Base-by-base conservation (phyloP, 2,329 filamentous ascomycete genomes). In the Emericellopsis cladophorae region DNA sequence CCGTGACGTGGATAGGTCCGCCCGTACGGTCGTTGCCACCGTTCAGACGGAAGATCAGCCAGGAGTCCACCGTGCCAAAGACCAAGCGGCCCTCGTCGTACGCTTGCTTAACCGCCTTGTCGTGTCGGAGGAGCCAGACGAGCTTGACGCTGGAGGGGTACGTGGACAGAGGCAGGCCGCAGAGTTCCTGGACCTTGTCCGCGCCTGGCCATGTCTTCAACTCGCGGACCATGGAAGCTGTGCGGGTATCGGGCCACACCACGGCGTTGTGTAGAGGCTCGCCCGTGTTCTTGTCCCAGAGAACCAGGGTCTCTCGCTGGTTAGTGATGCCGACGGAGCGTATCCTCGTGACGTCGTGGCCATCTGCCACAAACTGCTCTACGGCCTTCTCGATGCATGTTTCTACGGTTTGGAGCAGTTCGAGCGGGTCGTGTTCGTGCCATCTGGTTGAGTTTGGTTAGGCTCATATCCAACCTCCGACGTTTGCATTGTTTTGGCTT, bases 41-140 rank as follows among this genome's bases (percentile, higher is more conserved):
- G 51, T 89, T 84, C 39, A 90, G 70, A 57, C 85, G 84, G 64
- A 83, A 90, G 24, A 86, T 67, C 45, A 92, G 63, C 85, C 85
- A 92, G 2, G 81, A 72, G 55, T 92, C 85, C 40, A 89, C 78
- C n/a, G 85, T 90, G 43, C 84, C 85, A 51, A 90, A 90, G 3
- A 81, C 78, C 16, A 89, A 67, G 22, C 73, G 70, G 7, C 82
- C 81, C 38, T 74, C 74, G 22, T 87, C 81, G 51, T 89, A 88
- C 2, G 80, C 80, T 37, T 78, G 66, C 50, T 74, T 74, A 45
- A 89, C 80, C 36, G 72, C 70, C 8, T 76, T 67, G 9, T 79
- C 68, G 50, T 89, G 80, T 44, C 77, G 72, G 35, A 87, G 65
- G 46, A 92, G 67, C 85, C 85, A 92, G 36, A 85, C 61, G 8